Conservation (phyloP, 768 basidiomycete species). For the Boletus coccyginus region DNA sequence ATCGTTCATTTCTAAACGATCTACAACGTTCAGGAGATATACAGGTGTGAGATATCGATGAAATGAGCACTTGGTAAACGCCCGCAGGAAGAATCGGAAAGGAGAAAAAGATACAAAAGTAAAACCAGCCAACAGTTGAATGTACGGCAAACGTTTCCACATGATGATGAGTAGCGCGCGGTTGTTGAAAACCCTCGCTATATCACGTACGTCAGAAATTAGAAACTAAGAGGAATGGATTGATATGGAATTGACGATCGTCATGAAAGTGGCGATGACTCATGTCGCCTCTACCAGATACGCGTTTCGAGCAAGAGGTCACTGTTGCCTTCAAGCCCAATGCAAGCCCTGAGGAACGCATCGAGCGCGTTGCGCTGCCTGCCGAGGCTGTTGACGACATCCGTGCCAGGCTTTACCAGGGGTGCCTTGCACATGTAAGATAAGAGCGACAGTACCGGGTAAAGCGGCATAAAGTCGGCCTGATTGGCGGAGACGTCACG, state of each 20-base stretch:
- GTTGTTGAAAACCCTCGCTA: constrained; percentile 25
- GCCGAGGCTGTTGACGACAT: constrained; percentile 93
- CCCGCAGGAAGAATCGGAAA: neutral
- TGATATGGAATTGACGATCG: neutral
- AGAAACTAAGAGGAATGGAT: neutral
- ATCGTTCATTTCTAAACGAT: constrained; percentile 5
- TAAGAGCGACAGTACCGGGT: constrained; percentile 89
- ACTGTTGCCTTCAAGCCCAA: constrained; percentile 78
- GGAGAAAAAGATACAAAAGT: neutral
- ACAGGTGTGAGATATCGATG: neutral
- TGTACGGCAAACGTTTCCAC: neutral
- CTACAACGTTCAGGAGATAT: neutral
- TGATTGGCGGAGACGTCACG: constrained; percentile 48
- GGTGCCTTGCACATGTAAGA: constrained; percentile 98
- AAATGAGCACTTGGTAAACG: neutral
- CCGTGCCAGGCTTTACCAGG: constrained; percentile 90
- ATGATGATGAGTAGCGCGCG: neutral
- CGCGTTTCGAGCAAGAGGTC: constrained; percentile 87
- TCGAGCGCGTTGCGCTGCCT: constrained; percentile 95
- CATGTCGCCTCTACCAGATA: constrained; percentile 63
- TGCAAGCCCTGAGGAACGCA: constrained; percentile 90
- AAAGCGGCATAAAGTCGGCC: constrained; percentile 75
- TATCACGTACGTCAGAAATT: neutral
- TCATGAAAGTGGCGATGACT: neutral
- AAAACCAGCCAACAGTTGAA: constrained; percentile 15